Percentiles rank a stretch among this genome's conserved stretches.
These are phyloP conservation scores for Phytomonas francai DNA, from an alignment of 208 protist species.

Conservation along the genomic window DNA sequence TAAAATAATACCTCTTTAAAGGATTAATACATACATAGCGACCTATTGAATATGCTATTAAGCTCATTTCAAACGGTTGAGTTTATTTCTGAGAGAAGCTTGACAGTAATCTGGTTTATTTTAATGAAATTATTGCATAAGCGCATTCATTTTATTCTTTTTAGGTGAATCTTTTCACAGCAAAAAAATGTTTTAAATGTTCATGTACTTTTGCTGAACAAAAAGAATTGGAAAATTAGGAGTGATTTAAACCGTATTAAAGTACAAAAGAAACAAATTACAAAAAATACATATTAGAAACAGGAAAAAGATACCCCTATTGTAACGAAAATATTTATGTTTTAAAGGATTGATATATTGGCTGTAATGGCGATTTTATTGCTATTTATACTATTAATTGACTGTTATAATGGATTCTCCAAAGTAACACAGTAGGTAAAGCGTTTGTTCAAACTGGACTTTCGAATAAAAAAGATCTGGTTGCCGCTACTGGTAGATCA, in stretches of 20 bases:
- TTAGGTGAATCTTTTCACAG: not conserved
- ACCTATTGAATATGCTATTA: not conserved
- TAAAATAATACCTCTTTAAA: constrained; percentile 7
- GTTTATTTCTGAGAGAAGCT: not conserved
- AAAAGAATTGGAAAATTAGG: not conserved
- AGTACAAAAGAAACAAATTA: constrained; percentile 12
- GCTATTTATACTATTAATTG: no score
- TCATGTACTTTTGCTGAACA: not conserved
- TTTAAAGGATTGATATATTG: no score
- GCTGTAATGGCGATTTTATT: no score
- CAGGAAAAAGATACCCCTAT: constrained; percentile 5
- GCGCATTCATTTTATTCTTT: no score
- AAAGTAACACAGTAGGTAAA: no score
- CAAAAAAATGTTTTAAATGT: constrained; percentile 1
- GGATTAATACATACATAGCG: constrained; percentile 3
- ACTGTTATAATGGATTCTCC: no score
- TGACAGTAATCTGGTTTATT: not conserved
- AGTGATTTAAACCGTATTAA: constrained; percentile 4
- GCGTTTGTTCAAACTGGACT: no score
- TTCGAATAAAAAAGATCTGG: no score
- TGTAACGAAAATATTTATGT: constrained; percentile 6
- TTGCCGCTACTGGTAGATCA: no score
- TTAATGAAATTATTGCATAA: no score
- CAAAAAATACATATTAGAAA: constrained; percentile 9
- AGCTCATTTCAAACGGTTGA: not conserved